Percentiles rank a stretch among this genome's conserved stretches.
phyloP scores from a whole-genome alignment of 2,329 filamentous ascomycete species.

The Beauveria sp. region DNA sequence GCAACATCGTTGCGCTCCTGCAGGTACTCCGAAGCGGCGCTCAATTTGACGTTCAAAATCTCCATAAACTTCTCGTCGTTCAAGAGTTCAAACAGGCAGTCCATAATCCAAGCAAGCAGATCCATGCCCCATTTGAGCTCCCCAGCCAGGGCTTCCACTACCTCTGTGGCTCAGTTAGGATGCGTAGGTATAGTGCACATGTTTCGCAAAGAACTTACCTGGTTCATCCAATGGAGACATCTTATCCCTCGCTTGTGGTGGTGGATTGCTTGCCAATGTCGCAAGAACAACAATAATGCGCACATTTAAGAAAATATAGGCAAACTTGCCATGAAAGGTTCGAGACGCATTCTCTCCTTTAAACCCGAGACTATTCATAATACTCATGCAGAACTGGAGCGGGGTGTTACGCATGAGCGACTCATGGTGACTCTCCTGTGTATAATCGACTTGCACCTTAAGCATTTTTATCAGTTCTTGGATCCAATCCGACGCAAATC shows the following conservation, averaged over 20 bases:
- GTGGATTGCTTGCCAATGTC: slow-evolving; percentile 53
- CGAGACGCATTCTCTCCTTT: slow-evolving; percentile 54
- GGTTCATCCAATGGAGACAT: slow-evolving; percentile 55
- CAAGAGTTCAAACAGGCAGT: slow-evolving; percentile 49
- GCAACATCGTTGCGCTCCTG: slow-evolving; percentile 49
- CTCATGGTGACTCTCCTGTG: slow-evolving; percentile 65
- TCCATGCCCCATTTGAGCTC: slow-evolving; percentile 75
- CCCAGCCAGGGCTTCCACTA: slow-evolving; percentile 64
- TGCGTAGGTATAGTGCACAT: not conserved
- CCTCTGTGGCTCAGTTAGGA: slow-evolving; percentile 40
- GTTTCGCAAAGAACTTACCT: slow-evolving; percentile 21
- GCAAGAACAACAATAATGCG: slow-evolving; percentile 62
- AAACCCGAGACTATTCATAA: slow-evolving; percentile 73
- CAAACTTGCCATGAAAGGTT: slow-evolving; percentile 63
- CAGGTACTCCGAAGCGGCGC: slow-evolving; percentile 44
- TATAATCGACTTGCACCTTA: slow-evolving; percentile 72
- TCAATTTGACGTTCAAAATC: slow-evolving; percentile 40
- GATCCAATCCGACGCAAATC: slow-evolving; percentile 54
- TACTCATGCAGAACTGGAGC: slow-evolving; percentile 68
- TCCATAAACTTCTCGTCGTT: slow-evolving; percentile 44
- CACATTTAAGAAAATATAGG: slow-evolving; percentile 67
- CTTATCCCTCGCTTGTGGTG: slow-evolving; percentile 46
- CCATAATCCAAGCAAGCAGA: slow-evolving; percentile 55
- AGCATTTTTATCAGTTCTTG: slow-evolving; percentile 61
- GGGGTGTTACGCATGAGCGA: slow-evolving; percentile 64